Conservation (phyloP, 2,329 filamentous ascomycete genomes). For the Claviceps sp. region DNA sequence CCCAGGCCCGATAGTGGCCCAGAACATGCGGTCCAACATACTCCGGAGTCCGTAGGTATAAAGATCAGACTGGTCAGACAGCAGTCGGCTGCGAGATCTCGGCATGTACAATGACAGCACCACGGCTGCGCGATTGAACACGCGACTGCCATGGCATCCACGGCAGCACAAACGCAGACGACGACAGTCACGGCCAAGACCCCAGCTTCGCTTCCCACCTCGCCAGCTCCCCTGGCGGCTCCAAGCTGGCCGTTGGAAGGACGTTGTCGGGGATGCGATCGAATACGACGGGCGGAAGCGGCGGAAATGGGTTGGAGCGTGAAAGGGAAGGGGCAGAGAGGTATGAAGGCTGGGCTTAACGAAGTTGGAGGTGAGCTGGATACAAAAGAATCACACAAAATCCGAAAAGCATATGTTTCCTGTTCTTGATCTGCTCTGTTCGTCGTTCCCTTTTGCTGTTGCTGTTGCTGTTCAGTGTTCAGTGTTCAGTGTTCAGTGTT, state of each 20-base stretch:
- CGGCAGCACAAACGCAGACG: background rate
- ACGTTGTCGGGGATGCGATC: slow-evolving; percentile 5
- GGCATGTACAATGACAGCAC: background rate
- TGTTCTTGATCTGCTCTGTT: background rate
- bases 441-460: no score
- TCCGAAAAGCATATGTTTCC: background rate
- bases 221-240: background rate
- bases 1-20: background rate
- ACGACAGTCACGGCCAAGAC: background rate
- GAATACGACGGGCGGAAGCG: slow-evolving; percentile 3
- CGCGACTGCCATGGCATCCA: background rate
- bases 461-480: no score
- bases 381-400: background rate
- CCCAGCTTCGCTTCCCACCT: background rate
- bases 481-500: no score
- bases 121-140: background rate
- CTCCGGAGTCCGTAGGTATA: no score
- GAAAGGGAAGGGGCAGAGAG: background rate
- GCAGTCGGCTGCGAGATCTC: background rate
- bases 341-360: background rate
- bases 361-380: background rate
- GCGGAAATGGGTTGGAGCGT: background rate
- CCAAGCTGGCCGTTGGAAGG: background rate
- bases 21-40: background rate
- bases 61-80: no score